phyloP scores from a whole-genome alignment of 2,329 filamentous ascomycete genomes.

The Trichophyton verrucosum region DNA sequence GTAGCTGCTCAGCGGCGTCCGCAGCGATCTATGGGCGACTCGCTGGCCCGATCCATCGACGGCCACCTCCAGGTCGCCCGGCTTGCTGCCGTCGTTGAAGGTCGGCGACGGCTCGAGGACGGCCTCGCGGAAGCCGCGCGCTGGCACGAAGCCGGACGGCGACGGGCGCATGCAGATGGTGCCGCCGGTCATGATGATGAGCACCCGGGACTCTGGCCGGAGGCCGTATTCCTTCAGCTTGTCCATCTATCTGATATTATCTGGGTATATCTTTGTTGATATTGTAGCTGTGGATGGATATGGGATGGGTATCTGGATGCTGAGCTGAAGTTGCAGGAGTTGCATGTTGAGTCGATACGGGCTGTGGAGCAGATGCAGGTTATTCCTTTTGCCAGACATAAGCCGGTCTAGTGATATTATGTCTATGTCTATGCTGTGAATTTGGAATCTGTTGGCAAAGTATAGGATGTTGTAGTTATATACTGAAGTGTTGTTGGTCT shows the following conservation, averaged over 20 bases:
- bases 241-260: neutral
- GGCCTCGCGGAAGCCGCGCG: conserved; percentile 64
- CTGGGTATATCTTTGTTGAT: no score
- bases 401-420: no score
- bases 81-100: conserved; percentile 65
- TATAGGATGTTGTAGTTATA: no score
- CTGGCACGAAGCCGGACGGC: conserved; percentile 65
- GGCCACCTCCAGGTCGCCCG: conserved; percentile 45
- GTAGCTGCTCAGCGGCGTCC: conserved; percentile 70
- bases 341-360: no score
- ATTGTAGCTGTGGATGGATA: no score
- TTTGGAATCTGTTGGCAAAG: no score
- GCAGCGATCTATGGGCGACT: conserved; percentile 43
- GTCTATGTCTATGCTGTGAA: no score
- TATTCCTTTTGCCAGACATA: no score
- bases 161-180: conserved; percentile 84
- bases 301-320: no score
- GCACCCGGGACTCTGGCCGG: conserved; percentile 57
- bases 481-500: no score
- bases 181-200: conserved; percentile 77
- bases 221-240: conserved; percentile 6
- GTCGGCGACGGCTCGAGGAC: conserved; percentile 71
- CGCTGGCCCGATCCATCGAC: conserved; percentile 37
- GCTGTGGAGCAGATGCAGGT: no score
- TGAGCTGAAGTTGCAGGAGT: no score